Evolutionary conservation across 148 eudicot genomes (phyloP), one percentile per base, ranked within the genome.

Genomic region (Vaccinium myrtillus): DNA sequence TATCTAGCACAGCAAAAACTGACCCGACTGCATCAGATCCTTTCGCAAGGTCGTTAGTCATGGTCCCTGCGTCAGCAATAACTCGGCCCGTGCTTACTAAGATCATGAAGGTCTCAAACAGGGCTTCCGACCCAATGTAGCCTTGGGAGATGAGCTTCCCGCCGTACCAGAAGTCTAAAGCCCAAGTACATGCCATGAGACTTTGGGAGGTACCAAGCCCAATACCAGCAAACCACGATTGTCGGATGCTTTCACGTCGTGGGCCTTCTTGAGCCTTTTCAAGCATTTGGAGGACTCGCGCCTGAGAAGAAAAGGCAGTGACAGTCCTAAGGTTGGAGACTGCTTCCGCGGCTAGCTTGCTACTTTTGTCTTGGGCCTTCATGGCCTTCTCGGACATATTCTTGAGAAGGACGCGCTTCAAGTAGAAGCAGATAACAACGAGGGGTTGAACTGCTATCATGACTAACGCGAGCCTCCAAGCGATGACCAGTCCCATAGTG

Each of bases 341-440:
- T 69, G 74, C 74, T 69, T 30, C 74, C 15, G 74, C 74, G 15
- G 74, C 74, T 27, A 69, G 74, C 74, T 69, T 69, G 74, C 39
- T 69, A 18, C 74, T 69, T 69, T 69, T 18, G 0, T 69, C 74
- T 69, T 69, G 74, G 43, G 74, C 74, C 74, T 69, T 69, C 18
- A 69, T 3, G 74, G 74, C 39, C 43, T 27, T 27, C 39, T 69
- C 12, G 18, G 74, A 27, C 43, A 69, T 69, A 39, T 30, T 69
- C 74, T 5, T 69, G 74, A 69, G 74, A 5, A 69, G 74, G 74
- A 69, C 74, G 0, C 43, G 39, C 74, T 30, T 69, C 39, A 27
- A 3, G 74, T 27, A 27, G 74, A 27, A 69, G 19, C 74, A 69
- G 39, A 30, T 4, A 7, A 69, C 39, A 16, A 69, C 39, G 8